Conservation (phyloP, 495 filamentous ascomycete genomes). For the Aspergillus leporis region DNA sequence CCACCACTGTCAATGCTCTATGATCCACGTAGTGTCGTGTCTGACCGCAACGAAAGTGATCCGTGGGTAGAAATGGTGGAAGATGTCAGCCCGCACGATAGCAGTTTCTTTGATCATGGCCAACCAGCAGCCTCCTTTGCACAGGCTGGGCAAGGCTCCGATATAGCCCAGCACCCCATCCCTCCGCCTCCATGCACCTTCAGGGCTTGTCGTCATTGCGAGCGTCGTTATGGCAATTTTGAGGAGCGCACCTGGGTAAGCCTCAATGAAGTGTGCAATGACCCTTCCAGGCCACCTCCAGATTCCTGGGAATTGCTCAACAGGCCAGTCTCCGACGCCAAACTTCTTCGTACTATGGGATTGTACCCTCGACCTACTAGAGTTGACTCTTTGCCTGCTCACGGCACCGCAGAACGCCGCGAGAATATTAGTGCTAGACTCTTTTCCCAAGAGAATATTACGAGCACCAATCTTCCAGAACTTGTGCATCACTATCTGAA, state of each 20-base stretch:
- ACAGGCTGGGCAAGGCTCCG: neutral
- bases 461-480: neutral
- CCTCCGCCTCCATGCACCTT: constrained; percentile 44
- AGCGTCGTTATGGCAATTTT: constrained; percentile 28
- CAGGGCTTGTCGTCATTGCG: constrained; percentile 54
- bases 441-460: neutral
- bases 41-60: constrained; percentile 16
- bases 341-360: constrained; percentile 17
- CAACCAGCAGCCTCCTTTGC: neutral
- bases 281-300: constrained; percentile 20
- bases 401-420: neutral
- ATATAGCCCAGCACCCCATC: constrained; percentile 6
- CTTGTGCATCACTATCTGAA: neutral
- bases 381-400: neutral
- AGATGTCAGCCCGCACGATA: constrained; percentile 11
- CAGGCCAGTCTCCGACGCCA: constrained; percentile 11
- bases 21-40: constrained; percentile 14
- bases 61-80: neutral
- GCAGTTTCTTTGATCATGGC: neutral
- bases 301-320: constrained; percentile 19
- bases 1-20: constrained; percentile 9
- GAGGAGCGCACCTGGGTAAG: constrained; percentile 47
- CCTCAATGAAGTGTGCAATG: constrained; percentile 45
- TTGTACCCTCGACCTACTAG: neutral
- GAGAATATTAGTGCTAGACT: neutral